Base-by-base conservation (phyloP, 306 rosid species). In the Medicago lupulina region DNA sequence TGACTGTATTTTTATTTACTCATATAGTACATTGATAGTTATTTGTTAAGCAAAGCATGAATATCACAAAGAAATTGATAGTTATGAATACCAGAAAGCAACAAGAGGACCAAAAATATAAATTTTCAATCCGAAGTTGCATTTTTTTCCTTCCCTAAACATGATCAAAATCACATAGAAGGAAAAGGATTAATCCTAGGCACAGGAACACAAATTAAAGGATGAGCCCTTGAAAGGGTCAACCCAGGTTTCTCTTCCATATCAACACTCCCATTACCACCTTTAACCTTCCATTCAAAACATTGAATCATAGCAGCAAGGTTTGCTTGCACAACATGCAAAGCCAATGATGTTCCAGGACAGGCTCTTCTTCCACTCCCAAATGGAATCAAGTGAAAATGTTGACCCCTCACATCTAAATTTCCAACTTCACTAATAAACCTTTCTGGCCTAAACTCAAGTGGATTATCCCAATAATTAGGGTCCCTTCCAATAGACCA, bases 311-410 rank as follows among this genome's bases (percentile, higher is more conserved):
- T 86, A 18, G 82, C 89, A 21, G 81, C 96, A 14, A 92, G 82
- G 7, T 77, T 84, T 2, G 88, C 23, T 14, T 85, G 93, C 66
- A 88, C 91, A 61, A 92, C 78, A 9, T 83, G 87, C 71, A 92
- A 44, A n/a, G 93, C 97, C n/a, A 92, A 80, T 15, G 97, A 75
- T 5, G 88, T 85, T 71, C 93, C 96, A 44, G 97, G 97, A 16
- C 96, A 92, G 9, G 87, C 86, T 83, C 97, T 90, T 88, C 97
- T 89, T 43, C 97, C 97, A 64, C 91, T 88, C 18, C 97, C 97
- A 85, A 92, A 92, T 65, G 96, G 96, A 71, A 92, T 65, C 9
- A 92, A 28, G 9, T 90, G 85, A 83, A 88, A 92, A 78, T 90
- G 87, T 5, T 90, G 92, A 8, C 96, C 97, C 71, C 96, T 90